phyloP scores from a whole-genome alignment of 306 rosid genomes.

The Vigna reflexopilosa region DNA sequence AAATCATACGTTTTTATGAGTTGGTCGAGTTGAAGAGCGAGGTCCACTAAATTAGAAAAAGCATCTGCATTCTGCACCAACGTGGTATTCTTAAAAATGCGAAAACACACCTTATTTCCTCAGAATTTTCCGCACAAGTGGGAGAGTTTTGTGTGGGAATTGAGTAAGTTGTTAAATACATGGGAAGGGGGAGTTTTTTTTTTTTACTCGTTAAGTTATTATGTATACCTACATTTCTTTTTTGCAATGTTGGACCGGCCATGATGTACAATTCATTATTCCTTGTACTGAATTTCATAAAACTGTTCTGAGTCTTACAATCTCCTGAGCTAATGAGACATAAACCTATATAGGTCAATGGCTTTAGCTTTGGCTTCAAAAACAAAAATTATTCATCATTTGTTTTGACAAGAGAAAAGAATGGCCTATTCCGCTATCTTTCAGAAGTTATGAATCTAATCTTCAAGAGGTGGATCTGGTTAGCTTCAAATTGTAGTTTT shows the following conservation, averaged over 20 bases:
- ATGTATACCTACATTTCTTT: neutral
- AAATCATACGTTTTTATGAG: neutral
- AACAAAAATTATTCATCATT: neutral
- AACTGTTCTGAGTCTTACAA: neutral
- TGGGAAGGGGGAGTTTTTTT: neutral
- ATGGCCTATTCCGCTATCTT: neutral
- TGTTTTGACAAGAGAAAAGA: neutral
- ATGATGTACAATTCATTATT: slow-evolving; percentile 15
- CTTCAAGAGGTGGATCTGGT: neutral
- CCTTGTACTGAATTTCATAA: neutral
- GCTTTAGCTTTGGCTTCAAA: slow-evolving; percentile 11
- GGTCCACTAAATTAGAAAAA: neutral
- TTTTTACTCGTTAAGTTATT: neutral
- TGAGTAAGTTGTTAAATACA: neutral
- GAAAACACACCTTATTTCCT: neutral
- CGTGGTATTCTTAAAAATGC: neutral
- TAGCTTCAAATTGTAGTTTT: slow-evolving; percentile 5
- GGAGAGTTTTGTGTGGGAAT: slow-evolving; percentile 1
- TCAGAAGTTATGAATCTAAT: neutral
- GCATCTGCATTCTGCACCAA: slow-evolving; percentile 7
- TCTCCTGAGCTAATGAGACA: neutral
- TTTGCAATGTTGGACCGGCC: slow-evolving; percentile 16
- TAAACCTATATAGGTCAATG: neutral
- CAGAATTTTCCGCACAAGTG: neutral
- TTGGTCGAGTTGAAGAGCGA: neutral